Base-by-base conservation (phyloP, 2,329 filamentous ascomycete species). In the Ceratocystis destructans region DNA sequence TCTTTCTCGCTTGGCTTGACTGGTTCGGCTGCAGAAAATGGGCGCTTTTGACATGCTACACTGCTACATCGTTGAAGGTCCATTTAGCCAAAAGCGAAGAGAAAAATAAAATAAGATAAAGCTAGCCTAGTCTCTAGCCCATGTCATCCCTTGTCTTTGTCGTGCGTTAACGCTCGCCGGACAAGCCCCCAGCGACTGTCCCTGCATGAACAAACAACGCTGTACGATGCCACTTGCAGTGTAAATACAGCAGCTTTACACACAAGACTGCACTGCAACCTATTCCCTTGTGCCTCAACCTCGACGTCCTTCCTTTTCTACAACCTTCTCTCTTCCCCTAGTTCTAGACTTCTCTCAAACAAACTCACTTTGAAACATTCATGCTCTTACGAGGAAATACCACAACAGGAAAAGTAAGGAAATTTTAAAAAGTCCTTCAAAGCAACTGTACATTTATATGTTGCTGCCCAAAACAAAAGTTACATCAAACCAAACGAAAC, bases 281-380 rank as follows among this genome's bases (percentile, higher is more conserved):
- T 12, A 12, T 37, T 37, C 3, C 37, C 10, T 10, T 37, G 37
- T 37, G 37, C 37, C 37, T 12, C 8, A 37, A 37, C 37, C 37
- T 12, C 8, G 37, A 37, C 37, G 37, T 37, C 37, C 37, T 37
- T 37, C 37, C 37, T 37, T 12, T 12, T 12, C 37, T 37, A 37
- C 10, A 37, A 37, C 37, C 2, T 37, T 31, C 17, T 31, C 53
- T 59, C 12, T 33, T 6, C 12, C 53, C 15, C 22, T 33, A 22
- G 53, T 15, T 33, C 12, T 33, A 25, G 28, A 25, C 17, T 31
- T n/a, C 53, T 17, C 53, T 59, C 53, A 59, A 59, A 59, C 53
- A 59, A 17, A 59, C n/a, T 25, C 25, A 59, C 15, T 59, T 5
- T 59, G 53, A 59, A 59, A 59, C 53, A 59, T 37, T 59, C 53